Percentiles rank a stretch among this genome's conserved stretches.
Conservation (phyloP, 306 rosid species). For the Dalbergia cultrata region DNA sequence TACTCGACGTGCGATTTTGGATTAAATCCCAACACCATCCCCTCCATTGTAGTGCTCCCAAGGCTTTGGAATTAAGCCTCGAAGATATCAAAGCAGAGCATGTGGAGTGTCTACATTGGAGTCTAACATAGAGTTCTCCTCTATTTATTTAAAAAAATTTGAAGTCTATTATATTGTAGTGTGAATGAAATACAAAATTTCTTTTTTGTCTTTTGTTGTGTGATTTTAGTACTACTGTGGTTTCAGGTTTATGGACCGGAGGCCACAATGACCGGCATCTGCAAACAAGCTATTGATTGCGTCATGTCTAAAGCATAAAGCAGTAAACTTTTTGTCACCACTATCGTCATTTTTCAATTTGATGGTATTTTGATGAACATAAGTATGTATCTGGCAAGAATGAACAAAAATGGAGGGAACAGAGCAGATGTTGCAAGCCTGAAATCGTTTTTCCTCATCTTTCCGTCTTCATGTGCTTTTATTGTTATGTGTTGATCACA, state of each 20-base stretch:
- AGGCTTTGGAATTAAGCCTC: conserved; percentile 24
- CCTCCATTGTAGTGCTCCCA: no score
- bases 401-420: conserved; percentile 13
- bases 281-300: conserved; percentile 91
- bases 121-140: neutral
- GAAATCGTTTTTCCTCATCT: conserved; percentile 20
- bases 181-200: neutral
- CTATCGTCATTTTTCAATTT: conserved; percentile 4
- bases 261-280: conserved; percentile 89
- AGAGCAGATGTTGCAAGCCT: conserved; percentile 7
- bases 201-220: neutral
- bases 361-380: conserved; percentile 22
- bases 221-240: conserved; percentile 29
- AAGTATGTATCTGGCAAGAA: conserved; percentile 14
- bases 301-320: conserved; percentile 60
- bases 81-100: conserved; percentile 3
- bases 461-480: conserved; percentile 13
- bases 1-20: no score
- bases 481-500: conserved; percentile 28
- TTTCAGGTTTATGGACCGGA: conserved; percentile 89
- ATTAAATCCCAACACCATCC: no score
- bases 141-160: neutral
- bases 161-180: neutral
- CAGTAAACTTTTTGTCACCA: conserved; percentile 12
- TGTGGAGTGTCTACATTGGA: neutral